These are phyloP conservation scores for Zopfochytrium polystomum DNA, from an alignment of 371 early-diverging fungal genomes.

Conservation along the genomic window DNA sequence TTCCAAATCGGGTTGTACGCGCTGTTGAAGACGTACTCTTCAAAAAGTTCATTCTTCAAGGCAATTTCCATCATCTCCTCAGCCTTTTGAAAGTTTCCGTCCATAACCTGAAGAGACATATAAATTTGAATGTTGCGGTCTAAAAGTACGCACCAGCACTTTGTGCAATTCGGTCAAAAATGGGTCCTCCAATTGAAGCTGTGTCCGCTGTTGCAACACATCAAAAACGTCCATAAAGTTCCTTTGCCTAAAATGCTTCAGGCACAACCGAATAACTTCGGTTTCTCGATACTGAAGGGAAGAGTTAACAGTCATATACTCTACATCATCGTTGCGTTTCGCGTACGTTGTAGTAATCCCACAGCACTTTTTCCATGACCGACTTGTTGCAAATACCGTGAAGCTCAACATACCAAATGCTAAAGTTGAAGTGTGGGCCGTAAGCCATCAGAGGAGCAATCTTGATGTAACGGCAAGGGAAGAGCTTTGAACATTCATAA, in stretches of 20 bases:
- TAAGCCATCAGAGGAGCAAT: conserved; percentile 88
- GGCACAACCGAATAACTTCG: conserved; percentile 75
- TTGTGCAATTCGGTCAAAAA: conserved; percentile 70
- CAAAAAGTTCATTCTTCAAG: conserved; percentile 59
- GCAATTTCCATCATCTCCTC: conserved; percentile 68
- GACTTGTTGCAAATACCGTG: conserved; percentile 68
- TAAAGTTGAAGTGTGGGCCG: conserved; percentile 92
- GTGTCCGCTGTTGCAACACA: conserved; percentile 60
- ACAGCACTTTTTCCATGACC: conserved; percentile 59
- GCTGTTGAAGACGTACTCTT: conserved; percentile 61
- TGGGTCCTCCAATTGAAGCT: conserved; percentile 72
- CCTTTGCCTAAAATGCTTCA: conserved; percentile 86
- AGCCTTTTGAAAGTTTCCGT: conserved; percentile 68
- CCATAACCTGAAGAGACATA: conserved; percentile 45
- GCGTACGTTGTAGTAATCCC: conserved; percentile 66
- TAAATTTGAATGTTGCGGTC: conserved; percentile 1
- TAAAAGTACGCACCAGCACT: conserved; percentile 40
- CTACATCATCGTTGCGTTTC: not conserved
- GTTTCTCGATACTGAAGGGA: conserved; percentile 63
- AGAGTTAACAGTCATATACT: conserved; percentile 3
- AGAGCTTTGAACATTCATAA: too few species aligned
- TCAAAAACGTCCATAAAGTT: conserved; percentile 71
- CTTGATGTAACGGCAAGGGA: conserved; percentile 85
- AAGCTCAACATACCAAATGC: conserved; percentile 91
- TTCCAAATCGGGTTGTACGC: conserved; percentile 75